phyloP scores from a whole-genome alignment of 2,329 filamentous ascomycete species.

The Colletotrichum sublineola region DNA sequence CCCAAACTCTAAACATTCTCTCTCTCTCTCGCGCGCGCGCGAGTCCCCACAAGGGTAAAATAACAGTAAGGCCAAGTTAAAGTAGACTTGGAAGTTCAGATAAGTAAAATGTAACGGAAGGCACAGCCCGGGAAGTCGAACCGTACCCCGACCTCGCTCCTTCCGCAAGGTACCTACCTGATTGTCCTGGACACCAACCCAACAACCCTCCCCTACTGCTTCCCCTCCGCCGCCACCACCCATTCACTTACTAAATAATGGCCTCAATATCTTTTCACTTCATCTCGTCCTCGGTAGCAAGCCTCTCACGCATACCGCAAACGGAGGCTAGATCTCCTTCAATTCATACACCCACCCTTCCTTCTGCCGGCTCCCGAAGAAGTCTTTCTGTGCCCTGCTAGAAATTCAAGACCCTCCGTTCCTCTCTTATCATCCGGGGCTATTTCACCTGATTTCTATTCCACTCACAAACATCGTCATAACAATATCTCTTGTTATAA shows the following conservation, averaged over 20 bases:
- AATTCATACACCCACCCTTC: conserved; percentile 1
- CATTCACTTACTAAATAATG: background rate
- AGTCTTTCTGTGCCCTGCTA: background rate
- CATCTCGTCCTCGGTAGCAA: background rate
- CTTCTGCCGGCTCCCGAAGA: background rate
- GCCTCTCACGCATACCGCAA: conserved; percentile 3
- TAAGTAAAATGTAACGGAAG: background rate
- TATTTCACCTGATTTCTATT: background rate
- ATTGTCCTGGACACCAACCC: background rate
- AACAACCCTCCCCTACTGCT: background rate
- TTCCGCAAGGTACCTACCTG: conserved; percentile 1
- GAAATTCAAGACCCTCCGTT: conserved; percentile 6
- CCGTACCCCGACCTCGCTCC: background rate
- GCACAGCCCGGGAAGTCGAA: background rate
- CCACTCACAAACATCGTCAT: background rate
- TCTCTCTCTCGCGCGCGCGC: background rate
- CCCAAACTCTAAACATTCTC: background rate
- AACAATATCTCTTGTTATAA: conserved; percentile 25
- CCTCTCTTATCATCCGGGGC: background rate
- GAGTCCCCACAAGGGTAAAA: background rate
- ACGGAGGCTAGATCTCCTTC: background rate
- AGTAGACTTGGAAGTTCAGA: background rate
- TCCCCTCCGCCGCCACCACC: conserved; percentile 5
- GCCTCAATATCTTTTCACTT: background rate
- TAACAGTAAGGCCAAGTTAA: too few species aligned